Evolutionary conservation across 805 yeast species (phyloP).

Genomic region (Suhomyces emberorum): DNA sequence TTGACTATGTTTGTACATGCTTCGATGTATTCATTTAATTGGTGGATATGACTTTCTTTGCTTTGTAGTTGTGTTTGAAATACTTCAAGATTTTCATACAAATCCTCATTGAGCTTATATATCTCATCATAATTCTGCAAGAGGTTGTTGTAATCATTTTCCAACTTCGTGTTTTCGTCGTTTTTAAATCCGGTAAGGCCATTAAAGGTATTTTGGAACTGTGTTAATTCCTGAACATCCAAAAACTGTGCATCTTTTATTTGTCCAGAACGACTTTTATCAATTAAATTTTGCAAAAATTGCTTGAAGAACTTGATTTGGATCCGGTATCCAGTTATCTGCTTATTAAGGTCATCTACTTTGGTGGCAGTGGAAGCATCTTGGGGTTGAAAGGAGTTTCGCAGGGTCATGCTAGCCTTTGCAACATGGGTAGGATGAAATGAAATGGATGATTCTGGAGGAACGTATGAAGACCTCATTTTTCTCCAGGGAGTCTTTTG

Average conservation of each 20-base stretch:
- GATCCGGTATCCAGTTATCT: conserved; percentile 34
- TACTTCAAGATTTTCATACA: conserved; percentile 33
- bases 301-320: conserved; percentile 40
- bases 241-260: conserved; percentile 5
- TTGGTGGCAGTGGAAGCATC: conserved; percentile 19
- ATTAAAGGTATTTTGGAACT: conserved; percentile 16
- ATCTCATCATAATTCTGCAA: conserved; percentile 33
- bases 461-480: conserved; percentile 16
- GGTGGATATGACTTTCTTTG: conserved; percentile 21
- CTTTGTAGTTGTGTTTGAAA: conserved; percentile 30
- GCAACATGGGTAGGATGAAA: conserved; percentile 8
- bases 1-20: conserved; percentile 15
- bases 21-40: conserved; percentile 12
- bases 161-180: conserved; percentile 10
- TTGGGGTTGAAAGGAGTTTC: conserved; percentile 7
- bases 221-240: conserved; percentile 19
- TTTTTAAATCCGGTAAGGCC: conserved; percentile 9
- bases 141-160: conserved; percentile 18
- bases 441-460: background rate
- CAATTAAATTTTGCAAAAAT: conserved; percentile 35
- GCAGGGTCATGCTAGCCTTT: conserved; percentile 3
- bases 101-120: conserved; percentile 34
- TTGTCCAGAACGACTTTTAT: conserved; percentile 6
- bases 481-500: conserved; percentile 19
- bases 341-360: conserved; percentile 31